Evolutionary conservation across 768 basidiomycete species (phyloP), one percentile per base, ranked within the genome.

Genomic region (Lactarius vividus): DNA sequence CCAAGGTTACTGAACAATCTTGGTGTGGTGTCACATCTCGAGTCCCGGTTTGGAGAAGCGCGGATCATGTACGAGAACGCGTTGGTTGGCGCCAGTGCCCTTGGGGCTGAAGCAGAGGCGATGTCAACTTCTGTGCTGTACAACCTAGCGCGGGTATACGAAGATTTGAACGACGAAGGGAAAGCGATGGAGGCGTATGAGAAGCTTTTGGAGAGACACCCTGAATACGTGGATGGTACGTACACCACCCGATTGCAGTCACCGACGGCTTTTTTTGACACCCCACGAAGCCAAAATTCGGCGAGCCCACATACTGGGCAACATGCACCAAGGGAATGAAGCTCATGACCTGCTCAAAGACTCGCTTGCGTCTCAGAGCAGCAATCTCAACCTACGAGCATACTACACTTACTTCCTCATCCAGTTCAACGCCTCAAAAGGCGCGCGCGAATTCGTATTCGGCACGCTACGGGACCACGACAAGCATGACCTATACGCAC

Each of bases 151-250:
- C 81, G 95, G 64, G 88, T 91, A 18, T 96, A 94, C 71, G 97
- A 99, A 75, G 93, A 94, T 56, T 81, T 84, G 61, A 89, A 89
- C 1, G 88, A 92, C 40, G 81, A 83, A 5, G 81, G 77, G 1
- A 81, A 88, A 66, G 96, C 96, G 2, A 88, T 83, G 68, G 92
- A 90, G 70, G 94, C 92, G 1, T 98, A 96, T 71, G 85, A 88
- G 57, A 94, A 94, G 75, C 81, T 98, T 10, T 77, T 98, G 40
- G 79, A 85, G n/a, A 83, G 90, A 61, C 96, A 98, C 80, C 94
- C 96, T 1, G 97, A 98, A 77, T 98, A 96, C 74, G 85, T 95
- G 28, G 96, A 98, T 74, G 96, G 96, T 96, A 70, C 56, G 89
- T n/a, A n/a, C 20, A 35, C 11, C 4, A 1, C 23, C 18, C 28